Evolutionary conservation across 1,139 yeast species (phyloP).

Genomic region (Diutina neorugosa): DNA sequence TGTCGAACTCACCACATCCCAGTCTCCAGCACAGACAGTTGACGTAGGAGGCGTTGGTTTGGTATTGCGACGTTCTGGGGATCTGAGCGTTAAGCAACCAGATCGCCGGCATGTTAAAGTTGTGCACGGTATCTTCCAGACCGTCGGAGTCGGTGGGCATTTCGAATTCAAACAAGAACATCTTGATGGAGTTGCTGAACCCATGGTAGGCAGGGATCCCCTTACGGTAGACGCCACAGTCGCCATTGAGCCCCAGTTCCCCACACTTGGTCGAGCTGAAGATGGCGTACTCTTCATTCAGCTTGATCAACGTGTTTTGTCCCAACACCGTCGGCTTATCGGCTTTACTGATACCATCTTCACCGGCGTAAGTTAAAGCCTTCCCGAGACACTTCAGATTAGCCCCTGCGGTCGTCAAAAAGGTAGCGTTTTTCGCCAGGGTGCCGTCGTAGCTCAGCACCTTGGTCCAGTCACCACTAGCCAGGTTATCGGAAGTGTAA

Average conservation of each 20-base stretch:
- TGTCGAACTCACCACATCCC: conserved; percentile 94
- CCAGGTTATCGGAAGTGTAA: conserved; percentile 26
- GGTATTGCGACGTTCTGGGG: conserved; percentile 85
- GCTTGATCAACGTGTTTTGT: conserved; percentile 45
- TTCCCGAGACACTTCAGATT: conserved; percentile 72
- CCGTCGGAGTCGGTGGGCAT: conserved; percentile 65
- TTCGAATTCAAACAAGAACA: conserved; percentile 79
- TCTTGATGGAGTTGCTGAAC: conserved; percentile 64
- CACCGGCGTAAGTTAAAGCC: conserved; percentile 69
- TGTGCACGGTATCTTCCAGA: conserved; percentile 20
- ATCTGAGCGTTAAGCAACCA: conserved; percentile 92
- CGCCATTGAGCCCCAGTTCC: conserved; percentile 31
- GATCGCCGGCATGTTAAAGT: conserved; percentile 87
- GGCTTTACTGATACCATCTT: conserved; percentile 64
- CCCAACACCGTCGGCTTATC: conserved; percentile 46
- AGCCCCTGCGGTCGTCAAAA: conserved; percentile 75
- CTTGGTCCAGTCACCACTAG: not conserved
- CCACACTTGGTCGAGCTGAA: conserved; percentile 60
- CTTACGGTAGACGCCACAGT: conserved; percentile 80
- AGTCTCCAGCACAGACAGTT: conserved; percentile 87
- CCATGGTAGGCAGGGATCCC: conserved; percentile 93
- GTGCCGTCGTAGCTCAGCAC: conserved; percentile 5
- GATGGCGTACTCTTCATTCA: conserved; percentile 69
- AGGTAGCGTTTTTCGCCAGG: conserved; percentile 53
- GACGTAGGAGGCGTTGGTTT: conserved; percentile 38